Conservation (phyloP, 2,329 filamentous ascomycete genomes). For the Penicillium capsulatum region DNA sequence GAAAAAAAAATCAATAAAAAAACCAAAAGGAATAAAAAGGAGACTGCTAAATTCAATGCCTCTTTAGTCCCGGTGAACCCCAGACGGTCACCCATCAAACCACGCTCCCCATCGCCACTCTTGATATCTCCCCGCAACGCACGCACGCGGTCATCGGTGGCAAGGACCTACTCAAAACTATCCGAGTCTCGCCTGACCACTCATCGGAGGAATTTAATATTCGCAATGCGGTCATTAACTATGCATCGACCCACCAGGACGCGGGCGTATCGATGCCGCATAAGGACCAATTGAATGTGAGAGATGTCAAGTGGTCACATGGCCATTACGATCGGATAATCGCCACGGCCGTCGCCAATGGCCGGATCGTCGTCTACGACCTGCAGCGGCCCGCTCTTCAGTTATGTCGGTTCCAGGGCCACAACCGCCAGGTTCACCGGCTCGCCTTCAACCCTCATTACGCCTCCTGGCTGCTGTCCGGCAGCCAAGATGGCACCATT, state of each 20-base stretch:
- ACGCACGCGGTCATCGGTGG: constrained; percentile 63
- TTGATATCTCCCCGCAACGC: constrained; percentile 60
- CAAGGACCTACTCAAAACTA: constrained; percentile 63
- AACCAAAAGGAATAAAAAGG: too few species aligned
- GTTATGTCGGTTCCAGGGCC: constrained; percentile 60
- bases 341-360: constrained; percentile 61
- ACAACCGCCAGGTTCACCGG: constrained; percentile 62
- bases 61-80: constrained; percentile 44
- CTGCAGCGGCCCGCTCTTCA: constrained; percentile 58
- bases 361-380: constrained; percentile 63
- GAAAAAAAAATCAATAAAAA: too few species aligned
- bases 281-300: constrained; percentile 58
- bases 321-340: constrained; percentile 57
- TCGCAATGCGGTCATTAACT: constrained; percentile 56
- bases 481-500: constrained; percentile 61
- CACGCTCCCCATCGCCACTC: constrained; percentile 59
- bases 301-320: constrained; percentile 66
- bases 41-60: constrained; percentile 17
- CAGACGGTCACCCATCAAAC: constrained; percentile 60
- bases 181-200: constrained; percentile 54
- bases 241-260: constrained; percentile 50
- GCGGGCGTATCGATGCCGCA: constrained; percentile 47
- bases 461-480: constrained; percentile 58
- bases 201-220: constrained; percentile 62
- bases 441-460: constrained; percentile 62